Conservation (phyloP, 164 flowering plant genomes). For the Akebia trifoliata region DNA sequence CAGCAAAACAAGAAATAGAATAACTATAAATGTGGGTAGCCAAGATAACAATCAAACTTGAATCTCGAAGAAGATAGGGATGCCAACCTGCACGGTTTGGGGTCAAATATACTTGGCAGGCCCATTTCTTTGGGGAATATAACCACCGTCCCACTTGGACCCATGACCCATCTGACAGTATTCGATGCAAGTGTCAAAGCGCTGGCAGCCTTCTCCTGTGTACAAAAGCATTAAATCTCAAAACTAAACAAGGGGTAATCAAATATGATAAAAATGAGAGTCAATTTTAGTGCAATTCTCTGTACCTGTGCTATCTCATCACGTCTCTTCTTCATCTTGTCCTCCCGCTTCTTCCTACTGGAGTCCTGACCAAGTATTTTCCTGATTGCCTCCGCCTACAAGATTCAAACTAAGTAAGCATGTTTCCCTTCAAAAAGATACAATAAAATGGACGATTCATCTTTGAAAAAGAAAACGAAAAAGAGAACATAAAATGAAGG, state of each 20-base stretch:
- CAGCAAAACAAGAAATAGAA: background rate
- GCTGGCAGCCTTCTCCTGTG: slow-evolving; percentile 81
- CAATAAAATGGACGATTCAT: background rate
- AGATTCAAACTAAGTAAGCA: slow-evolving; percentile 9
- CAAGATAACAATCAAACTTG: background rate
- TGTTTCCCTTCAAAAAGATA: background rate
- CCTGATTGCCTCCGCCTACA: slow-evolving; percentile 91
- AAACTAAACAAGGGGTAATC: background rate
- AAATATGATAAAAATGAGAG: too few relatives aligned
- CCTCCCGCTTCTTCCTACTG: slow-evolving; percentile 80
- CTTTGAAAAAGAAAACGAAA: background rate
- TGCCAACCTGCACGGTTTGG: slow-evolving; percentile 62
- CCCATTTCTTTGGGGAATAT: slow-evolving; percentile 69
- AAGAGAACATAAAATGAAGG: background rate
- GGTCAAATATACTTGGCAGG: slow-evolving; percentile 64
- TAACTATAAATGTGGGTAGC: background rate
- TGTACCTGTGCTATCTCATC: slow-evolving; percentile 89
- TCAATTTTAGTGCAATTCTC: slow-evolving; percentile 1
- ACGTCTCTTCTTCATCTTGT: slow-evolving; percentile 71
- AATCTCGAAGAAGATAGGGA: background rate
- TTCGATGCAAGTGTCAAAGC: slow-evolving; percentile 48
- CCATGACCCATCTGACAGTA: slow-evolving; percentile 58
- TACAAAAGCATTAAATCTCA: background rate
- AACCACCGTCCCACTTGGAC: slow-evolving; percentile 74
- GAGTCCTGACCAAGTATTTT: slow-evolving; percentile 96